These are phyloP conservation scores for Orbilia javanica DNA, from an alignment of 2,329 filamentous ascomycete genomes.

Conservation along the genomic window DNA sequence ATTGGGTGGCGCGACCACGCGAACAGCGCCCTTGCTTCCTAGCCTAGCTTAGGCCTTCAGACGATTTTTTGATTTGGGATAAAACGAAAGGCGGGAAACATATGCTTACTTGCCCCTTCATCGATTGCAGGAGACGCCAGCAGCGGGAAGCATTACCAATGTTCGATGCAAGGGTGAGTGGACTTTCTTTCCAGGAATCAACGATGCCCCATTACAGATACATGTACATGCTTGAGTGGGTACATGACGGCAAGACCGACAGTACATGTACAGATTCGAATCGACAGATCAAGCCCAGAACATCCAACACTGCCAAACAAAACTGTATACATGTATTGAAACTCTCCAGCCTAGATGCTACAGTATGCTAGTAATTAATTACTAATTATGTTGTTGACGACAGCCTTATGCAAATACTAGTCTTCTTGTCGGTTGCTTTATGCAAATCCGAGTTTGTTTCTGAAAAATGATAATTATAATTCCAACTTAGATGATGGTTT, in stretches of 20 bases:
- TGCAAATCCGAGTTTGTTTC: constrained; percentile 1
- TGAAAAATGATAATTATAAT: background rate
- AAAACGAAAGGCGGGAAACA: constrained; percentile 24
- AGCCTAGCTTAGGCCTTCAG: background rate
- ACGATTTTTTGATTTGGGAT: constrained; percentile 15
- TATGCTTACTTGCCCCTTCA: constrained; percentile 13
- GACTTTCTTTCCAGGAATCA: constrained; percentile 25
- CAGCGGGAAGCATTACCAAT: constrained; percentile 18
- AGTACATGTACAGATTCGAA: too few relatives aligned
- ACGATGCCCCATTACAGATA: constrained; percentile 8
- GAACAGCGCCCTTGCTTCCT: constrained; percentile 37
- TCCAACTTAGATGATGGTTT: constrained; percentile 3
- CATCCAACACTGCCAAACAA: background rate
- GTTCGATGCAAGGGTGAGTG: constrained; percentile 45
- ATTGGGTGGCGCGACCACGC: constrained; percentile 25
- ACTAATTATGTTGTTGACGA: too few relatives aligned
- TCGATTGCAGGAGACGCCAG: constrained; percentile 21
- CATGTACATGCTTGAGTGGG: too few relatives aligned
- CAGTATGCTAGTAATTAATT: too few relatives aligned
- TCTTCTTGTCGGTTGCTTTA: background rate
- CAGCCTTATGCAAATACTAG: too few relatives aligned
- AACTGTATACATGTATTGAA: too few relatives aligned
- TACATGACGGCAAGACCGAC: background rate
- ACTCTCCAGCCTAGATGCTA: too few relatives aligned
- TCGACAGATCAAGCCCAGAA: constrained; percentile 27